These are phyloP conservation scores for Macrolepiota fuliginosa DNA, from an alignment of 768 basidiomycete species.

Conservation along the genomic window DNA sequence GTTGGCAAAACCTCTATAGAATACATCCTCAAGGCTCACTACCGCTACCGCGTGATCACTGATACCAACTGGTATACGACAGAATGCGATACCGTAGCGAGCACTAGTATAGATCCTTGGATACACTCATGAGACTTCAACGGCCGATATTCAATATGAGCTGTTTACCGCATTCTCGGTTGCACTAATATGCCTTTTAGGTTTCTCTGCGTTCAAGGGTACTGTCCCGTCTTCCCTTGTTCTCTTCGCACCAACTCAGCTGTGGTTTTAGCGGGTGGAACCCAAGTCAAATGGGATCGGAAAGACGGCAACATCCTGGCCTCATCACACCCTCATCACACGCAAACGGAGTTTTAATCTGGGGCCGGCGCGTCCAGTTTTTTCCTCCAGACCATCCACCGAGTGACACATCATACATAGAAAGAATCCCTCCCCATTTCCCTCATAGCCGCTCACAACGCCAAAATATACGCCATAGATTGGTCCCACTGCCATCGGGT, in stretches of 20 bases:
- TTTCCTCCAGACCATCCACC: background rate
- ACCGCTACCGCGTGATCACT: slow-evolving; percentile 92
- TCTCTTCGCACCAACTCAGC: background rate
- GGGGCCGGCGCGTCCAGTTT: slow-evolving; percentile 82
- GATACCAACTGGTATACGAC: slow-evolving; percentile 97
- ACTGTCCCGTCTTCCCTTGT: background rate
- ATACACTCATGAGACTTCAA: slow-evolving; percentile 92
- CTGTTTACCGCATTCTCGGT: slow-evolving; percentile 32
- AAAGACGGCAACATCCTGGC: slow-evolving; percentile 85
- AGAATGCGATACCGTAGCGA: slow-evolving; percentile 82
- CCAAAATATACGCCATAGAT: slow-evolving; percentile 98
- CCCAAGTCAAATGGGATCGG: slow-evolving; percentile 97
- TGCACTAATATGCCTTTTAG: slow-evolving; percentile 14
- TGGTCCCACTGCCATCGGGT: no score
- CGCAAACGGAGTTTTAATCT: slow-evolving; percentile 81
- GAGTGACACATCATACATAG: slow-evolving; percentile 31
- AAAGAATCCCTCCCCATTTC: slow-evolving; percentile 86
- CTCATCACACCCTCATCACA: slow-evolving; percentile 93
- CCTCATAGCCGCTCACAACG: slow-evolving; percentile 73
- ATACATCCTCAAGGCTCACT: slow-evolving; percentile 84
- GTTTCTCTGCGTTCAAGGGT: slow-evolving; percentile 47
- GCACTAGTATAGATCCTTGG: slow-evolving; percentile 93
- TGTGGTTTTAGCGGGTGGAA: slow-evolving; percentile 62
- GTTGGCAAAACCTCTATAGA: slow-evolving; percentile 77
- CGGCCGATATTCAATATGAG: slow-evolving; percentile 76